Percentiles rank a stretch among this genome's conserved stretches.
These are phyloP conservation scores for Trichodelitschia bisporula DNA, from an alignment of 495 filamentous ascomycete species.

Conservation along the genomic window DNA sequence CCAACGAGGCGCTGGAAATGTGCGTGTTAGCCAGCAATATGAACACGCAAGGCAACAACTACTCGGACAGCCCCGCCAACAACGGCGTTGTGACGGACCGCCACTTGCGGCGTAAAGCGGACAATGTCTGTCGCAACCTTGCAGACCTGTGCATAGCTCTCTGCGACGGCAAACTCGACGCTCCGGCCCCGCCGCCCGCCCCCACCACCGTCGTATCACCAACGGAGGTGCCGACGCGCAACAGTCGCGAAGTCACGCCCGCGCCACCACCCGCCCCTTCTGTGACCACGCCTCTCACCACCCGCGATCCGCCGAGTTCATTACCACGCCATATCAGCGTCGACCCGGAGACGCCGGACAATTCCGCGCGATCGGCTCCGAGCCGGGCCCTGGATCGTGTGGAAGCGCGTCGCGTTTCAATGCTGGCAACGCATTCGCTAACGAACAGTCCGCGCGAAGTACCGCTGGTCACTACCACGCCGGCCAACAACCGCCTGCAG, in stretches of 20 bases:
- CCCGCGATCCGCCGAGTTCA: constrained; percentile 3
- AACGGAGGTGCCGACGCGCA: too few species aligned
- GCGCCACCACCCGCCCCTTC: too few species aligned
- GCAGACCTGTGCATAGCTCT: constrained; percentile 82
- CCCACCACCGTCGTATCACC: too few species aligned
- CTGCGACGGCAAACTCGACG: constrained; percentile 26
- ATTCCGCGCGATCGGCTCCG: constrained; percentile 5
- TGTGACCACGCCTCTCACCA: too few species aligned
- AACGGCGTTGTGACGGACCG: constrained; percentile 43
- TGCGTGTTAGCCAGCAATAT: constrained; percentile 35
- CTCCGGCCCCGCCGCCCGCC: background rate
- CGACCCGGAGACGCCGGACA: too few species aligned
- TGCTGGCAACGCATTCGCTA: constrained; percentile 21
- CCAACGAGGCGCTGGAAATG: constrained; percentile 54
- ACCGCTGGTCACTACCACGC: constrained; percentile 2
- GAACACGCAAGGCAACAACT: constrained; percentile 28
- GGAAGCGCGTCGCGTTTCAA: constrained; percentile 44
- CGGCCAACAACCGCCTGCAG: constrained; percentile 2
- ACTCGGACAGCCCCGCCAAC: constrained; percentile 36
- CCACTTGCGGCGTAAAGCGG: constrained; percentile 67
- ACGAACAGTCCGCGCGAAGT: constrained; percentile 12
- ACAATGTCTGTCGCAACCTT: constrained; percentile 75
- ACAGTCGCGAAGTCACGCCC: too few species aligned
- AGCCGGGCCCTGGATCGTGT: constrained; percentile 40
- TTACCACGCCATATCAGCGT: too few species aligned